phyloP scores from a whole-genome alignment of 177 flowering plant species.

The Vitis hybrid region DNA sequence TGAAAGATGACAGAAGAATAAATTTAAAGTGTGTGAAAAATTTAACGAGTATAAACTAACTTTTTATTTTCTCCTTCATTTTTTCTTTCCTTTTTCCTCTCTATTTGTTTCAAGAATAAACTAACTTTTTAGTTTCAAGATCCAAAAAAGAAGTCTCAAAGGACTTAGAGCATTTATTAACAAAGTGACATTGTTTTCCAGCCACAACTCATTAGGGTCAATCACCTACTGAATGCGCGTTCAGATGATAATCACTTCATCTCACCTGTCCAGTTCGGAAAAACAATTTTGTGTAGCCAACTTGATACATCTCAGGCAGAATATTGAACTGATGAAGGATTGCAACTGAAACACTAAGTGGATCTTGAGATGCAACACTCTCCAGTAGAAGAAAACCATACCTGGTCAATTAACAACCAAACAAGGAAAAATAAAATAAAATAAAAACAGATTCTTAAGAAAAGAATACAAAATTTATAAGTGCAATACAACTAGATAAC shows the following conservation, averaged over 20 bases:
- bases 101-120: too few relatives aligned
- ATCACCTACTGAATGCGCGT: background rate
- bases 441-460: background rate
- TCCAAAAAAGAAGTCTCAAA: too few relatives aligned
- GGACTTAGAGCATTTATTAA: too few relatives aligned
- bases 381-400: conserved; percentile 96
- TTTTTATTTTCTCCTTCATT: too few relatives aligned
- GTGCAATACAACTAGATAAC: background rate
- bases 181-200: background rate
- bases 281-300: conserved; percentile 96
- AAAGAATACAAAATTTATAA: background rate
- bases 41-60: too few relatives aligned
- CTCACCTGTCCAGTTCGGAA: conserved; percentile 97
- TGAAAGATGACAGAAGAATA: too few relatives aligned
- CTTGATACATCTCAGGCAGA: conserved; percentile 98
- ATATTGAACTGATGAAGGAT: conserved; percentile 97
- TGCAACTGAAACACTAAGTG: conserved; percentile 97
- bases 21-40: too few relatives aligned
- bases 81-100: too few relatives aligned
- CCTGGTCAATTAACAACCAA: conserved; percentile 35
- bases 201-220: background rate
- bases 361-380: conserved; percentile 83
- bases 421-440: background rate
- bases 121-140: too few relatives aligned
- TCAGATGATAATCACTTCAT: background rate